Percentiles rank a stretch among this genome's conserved stretches.
Conservation (phyloP, 768 basidiomycete species). For the Suillus variegatus region DNA sequence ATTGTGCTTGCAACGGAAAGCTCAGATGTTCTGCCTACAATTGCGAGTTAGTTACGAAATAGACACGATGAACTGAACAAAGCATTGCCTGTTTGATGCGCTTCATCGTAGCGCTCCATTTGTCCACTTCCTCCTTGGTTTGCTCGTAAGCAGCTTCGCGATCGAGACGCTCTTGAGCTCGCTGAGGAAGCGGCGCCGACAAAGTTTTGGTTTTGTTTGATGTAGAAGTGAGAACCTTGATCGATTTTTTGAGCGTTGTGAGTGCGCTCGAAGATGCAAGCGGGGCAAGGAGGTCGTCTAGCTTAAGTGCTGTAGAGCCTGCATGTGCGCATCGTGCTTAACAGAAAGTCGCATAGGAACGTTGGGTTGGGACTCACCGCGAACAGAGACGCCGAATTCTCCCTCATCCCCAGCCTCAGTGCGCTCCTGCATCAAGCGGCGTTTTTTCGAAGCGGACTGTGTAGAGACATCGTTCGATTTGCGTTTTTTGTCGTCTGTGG, state of each 20-base stretch:
- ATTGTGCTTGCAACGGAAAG: conserved; percentile 77
- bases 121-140: conserved; percentile 89
- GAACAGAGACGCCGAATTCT: conserved; percentile 72
- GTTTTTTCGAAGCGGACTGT: conserved; percentile 45
- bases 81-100: conserved; percentile 75
- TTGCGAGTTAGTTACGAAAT: conserved; percentile 9
- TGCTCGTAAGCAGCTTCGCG: conserved; percentile 93
- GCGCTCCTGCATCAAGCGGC: conserved; percentile 62
- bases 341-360: background rate
- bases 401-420: conserved; percentile 81
- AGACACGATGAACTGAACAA: background rate
- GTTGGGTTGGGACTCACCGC: conserved; percentile 11
- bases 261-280: conserved; percentile 62
- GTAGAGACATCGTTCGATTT: conserved; percentile 22
- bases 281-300: conserved; percentile 78
- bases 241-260: conserved; percentile 66
- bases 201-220: conserved; percentile 61
- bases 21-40: conserved; percentile 80
- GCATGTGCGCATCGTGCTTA: background rate
- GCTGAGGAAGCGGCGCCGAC: conserved; percentile 81
- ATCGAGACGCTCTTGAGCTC: conserved; percentile 87
- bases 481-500: conserved; percentile 61
- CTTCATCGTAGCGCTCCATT: conserved; percentile 93
- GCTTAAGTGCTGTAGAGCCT: conserved; percentile 57
- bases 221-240: conserved; percentile 59